phyloP scores from a whole-genome alignment of 495 filamentous ascomycete genomes.

The Immersiella caudata region DNA sequence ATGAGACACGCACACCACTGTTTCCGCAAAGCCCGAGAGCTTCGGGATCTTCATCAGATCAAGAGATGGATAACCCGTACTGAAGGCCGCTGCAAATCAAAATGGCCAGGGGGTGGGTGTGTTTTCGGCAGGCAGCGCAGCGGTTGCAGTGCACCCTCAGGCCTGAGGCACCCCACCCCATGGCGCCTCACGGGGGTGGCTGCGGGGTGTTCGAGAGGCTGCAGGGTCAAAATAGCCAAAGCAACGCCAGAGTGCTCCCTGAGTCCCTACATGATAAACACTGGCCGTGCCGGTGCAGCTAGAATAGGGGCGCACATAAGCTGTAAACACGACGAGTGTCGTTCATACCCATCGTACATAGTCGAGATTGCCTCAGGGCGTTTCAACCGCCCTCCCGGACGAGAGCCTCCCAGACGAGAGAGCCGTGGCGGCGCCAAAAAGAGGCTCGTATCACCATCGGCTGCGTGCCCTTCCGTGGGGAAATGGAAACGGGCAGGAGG shows the following conservation, averaged over 20 bases:
- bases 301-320: background rate
- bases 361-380: slow-evolving; percentile 25
- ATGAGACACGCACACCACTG: background rate
- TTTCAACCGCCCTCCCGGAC: slow-evolving; percentile 18
- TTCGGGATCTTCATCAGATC: background rate
- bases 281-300: background rate
- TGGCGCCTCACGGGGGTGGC: background rate
- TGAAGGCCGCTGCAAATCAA: background rate
- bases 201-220: background rate
- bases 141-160: no score
- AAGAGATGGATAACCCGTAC: background rate
- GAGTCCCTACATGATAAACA: slow-evolving; percentile 12
- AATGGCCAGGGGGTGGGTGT: background rate
- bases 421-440: slow-evolving; percentile 3
- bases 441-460: background rate
- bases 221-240: slow-evolving; percentile 20
- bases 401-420: background rate
- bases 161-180: background rate
- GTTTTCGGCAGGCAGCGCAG: slow-evolving; percentile 1
- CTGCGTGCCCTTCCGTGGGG: background rate
- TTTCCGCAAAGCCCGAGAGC: background rate
- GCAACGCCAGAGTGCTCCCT: slow-evolving; percentile 19
- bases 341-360: slow-evolving; percentile 11
- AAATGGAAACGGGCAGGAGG: no score
- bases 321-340: background rate